Conservation (phyloP, 768 basidiomycete genomes). For the Fomitopsis pulvina region DNA sequence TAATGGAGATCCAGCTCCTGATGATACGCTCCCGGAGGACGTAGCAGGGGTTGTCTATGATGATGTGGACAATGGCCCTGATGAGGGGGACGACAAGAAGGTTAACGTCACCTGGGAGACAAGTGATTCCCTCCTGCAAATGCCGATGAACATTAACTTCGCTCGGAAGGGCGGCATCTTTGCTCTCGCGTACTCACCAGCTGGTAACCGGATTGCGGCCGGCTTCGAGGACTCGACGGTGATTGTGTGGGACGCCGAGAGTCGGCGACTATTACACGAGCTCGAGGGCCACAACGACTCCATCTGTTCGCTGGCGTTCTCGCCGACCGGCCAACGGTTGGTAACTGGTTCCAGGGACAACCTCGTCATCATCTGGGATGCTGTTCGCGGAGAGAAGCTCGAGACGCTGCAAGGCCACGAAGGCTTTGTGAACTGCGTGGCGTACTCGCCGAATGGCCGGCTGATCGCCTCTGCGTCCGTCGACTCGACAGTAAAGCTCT, state of each 20-base stretch:
- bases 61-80: background rate
- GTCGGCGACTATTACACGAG: background rate
- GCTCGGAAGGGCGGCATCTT: background rate
- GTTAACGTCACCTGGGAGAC: no score
- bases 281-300: conserved; percentile 8
- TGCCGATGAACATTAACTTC: background rate
- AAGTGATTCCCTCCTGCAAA: background rate
- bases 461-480: conserved; percentile 22
- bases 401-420: conserved; percentile 8
- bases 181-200: conserved; percentile 1
- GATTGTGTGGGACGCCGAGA: background rate
- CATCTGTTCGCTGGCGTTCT: conserved; percentile 14
- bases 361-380: conserved; percentile 15
- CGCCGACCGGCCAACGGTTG: conserved; percentile 13
- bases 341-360: conserved; percentile 11
- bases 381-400: background rate
- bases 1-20: no score
- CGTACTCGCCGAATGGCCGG: conserved; percentile 24
- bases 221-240: background rate
- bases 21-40: background rate
- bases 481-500: conserved; percentile 23
- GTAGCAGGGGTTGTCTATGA: background rate
- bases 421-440: conserved; percentile 12
- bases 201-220: background rate
- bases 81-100: no score